Evolutionary conservation across 352 stramenopile species (phyloP).

Genomic region (Phytophthora rubi): DNA sequence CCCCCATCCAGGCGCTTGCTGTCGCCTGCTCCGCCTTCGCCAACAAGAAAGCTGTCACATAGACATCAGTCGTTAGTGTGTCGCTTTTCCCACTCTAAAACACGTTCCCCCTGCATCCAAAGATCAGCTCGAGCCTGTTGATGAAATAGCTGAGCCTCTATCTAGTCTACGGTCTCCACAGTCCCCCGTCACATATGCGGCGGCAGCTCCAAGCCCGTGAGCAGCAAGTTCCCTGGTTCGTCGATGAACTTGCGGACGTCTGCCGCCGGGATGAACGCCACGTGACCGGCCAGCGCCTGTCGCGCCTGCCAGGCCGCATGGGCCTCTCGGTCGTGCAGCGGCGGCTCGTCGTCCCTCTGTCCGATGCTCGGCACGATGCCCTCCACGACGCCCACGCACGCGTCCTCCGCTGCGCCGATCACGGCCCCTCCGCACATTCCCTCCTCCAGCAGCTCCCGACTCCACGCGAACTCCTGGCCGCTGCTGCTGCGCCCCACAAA

Average conservation of each 20-base stretch:
- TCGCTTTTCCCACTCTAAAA: neutral
- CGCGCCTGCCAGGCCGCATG: slow-evolving; percentile 55
- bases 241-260: slow-evolving; percentile 59
- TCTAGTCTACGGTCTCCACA: slow-evolving; percentile 31
- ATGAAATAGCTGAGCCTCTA: slow-evolving; percentile 20
- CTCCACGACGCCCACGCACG: slow-evolving; percentile 78
- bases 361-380: slow-evolving; percentile 67
- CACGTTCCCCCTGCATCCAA: slow-evolving; percentile 7
- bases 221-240: slow-evolving; percentile 26
- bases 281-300: slow-evolving; percentile 70
- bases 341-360: slow-evolving; percentile 24
- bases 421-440: slow-evolving; percentile 86
- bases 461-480: slow-evolving; percentile 79
- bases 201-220: slow-evolving; percentile 48
- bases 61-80: slow-evolving; percentile 14
- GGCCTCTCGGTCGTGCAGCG: slow-evolving; percentile 31
- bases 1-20: slow-evolving; percentile 79
- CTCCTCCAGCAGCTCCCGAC: slow-evolving; percentile 74
- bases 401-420: slow-evolving; percentile 35
- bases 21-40: slow-evolving; percentile 86
- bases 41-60: slow-evolving; percentile 89
- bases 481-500: slow-evolving; percentile 68
- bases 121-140: slow-evolving; percentile 20
- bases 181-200: slow-evolving; percentile 19
- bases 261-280: slow-evolving; percentile 65